phyloP scores from a whole-genome alignment of 495 filamentous ascomycete species.

The Penicillium silybi region DNA sequence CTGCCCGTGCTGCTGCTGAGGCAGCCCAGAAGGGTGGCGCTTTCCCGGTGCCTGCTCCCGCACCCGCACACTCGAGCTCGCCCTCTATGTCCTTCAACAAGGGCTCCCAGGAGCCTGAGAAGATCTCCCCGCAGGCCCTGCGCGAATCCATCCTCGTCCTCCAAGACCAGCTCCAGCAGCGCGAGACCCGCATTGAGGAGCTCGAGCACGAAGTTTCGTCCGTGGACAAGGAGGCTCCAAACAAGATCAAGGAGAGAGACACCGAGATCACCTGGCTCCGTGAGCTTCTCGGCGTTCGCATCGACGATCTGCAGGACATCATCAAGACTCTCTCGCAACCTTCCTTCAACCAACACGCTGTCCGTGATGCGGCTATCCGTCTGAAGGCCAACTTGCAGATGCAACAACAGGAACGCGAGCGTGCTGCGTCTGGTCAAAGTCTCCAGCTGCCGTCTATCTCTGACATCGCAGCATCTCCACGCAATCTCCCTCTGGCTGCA shows the following conservation, averaged over 20 bases:
- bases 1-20: conserved; percentile 79
- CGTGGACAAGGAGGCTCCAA: conserved; percentile 67
- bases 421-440: conserved; percentile 47
- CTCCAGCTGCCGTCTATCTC: conserved; percentile 55
- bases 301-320: conserved; percentile 89
- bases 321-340: conserved; percentile 73
- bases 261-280: conserved; percentile 95
- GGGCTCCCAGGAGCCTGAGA: conserved; percentile 63
- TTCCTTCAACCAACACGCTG: conserved; percentile 65
- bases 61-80: conserved; percentile 34
- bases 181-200: conserved; percentile 81
- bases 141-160: conserved; percentile 94
- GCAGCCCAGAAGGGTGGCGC: conserved; percentile 65
- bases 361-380: conserved; percentile 87
- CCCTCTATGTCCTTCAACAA: conserved; percentile 41
- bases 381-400: conserved; percentile 93
- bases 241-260: conserved; percentile 80
- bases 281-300: conserved; percentile 83
- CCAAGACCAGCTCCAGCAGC: conserved; percentile 93
- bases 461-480: conserved; percentile 67
- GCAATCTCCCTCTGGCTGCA: conserved; percentile 74
- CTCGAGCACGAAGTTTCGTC: conserved; percentile 68
- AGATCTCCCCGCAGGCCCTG: conserved; percentile 87
- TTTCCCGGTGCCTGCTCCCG: conserved; percentile 16
- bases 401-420: conserved; percentile 91